Percentiles rank a stretch among this genome's conserved stretches.
Evolutionary conservation across 1,284 basidiomycete species (phyloP).

Genomic region (Schizophyllum commune): DNA sequence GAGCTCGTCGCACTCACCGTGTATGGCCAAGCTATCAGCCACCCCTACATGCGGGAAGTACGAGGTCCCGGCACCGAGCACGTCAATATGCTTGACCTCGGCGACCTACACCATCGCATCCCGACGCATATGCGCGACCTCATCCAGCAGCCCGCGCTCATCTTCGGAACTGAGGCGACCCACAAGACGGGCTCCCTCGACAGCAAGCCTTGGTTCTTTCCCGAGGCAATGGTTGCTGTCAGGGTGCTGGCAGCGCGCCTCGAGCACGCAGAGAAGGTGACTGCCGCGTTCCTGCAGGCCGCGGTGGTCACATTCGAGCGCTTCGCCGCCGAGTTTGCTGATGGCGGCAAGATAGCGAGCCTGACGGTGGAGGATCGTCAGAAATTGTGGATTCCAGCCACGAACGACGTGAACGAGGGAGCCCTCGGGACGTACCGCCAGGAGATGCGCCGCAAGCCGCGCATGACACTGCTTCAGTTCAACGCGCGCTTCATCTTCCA

Average conservation of each 20-base stretch:
- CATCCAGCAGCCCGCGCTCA: constrained; percentile 19
- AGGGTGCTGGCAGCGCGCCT: background rate
- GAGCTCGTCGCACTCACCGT: constrained; percentile 5
- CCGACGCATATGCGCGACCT: constrained; percentile 16
- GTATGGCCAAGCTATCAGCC: constrained; percentile 14
- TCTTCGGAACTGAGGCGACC: constrained; percentile 14
- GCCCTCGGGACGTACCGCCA: constrained; percentile 18
- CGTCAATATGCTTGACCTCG: constrained; percentile 22
- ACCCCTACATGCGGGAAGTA: constrained; percentile 21
- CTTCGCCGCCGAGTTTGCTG: constrained; percentile 21
- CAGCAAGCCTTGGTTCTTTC: background rate
- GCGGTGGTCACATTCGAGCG: constrained; percentile 17
- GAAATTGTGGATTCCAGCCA: constrained; percentile 21
- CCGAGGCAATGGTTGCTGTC: background rate
- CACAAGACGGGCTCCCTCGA: background rate
- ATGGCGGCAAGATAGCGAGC: constrained; percentile 17
- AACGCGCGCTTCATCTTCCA: constrained; percentile 15
- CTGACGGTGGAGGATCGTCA: constrained; percentile 10
- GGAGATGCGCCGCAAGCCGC: constrained; percentile 9
- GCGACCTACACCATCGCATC: constrained; percentile 17
- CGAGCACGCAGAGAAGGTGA: background rate
- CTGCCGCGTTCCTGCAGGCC: constrained; percentile 17
- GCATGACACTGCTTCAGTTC: constrained; percentile 11
- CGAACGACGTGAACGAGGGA: constrained; percentile 27
- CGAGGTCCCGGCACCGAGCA: constrained; percentile 11